These are phyloP conservation scores for Kokia cookei DNA, from an alignment of 441 rosid species.

Conservation along the genomic window DNA sequence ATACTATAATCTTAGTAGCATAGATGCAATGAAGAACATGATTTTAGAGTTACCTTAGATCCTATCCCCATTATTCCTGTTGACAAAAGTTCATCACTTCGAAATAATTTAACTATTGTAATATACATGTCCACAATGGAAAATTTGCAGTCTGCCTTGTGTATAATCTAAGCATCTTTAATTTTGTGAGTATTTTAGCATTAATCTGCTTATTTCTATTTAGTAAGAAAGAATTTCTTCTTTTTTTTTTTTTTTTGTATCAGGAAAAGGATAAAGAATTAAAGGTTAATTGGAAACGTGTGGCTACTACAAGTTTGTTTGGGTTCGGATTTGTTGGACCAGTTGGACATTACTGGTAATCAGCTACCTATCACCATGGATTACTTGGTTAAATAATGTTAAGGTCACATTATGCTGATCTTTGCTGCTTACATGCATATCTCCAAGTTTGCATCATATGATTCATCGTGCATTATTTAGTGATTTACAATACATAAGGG, in stretches of 20 bases:
- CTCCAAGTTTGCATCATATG: background rate
- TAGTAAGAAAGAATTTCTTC: background rate
- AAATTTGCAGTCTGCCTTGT: background rate
- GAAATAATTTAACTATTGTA: background rate
- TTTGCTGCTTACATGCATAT: background rate
- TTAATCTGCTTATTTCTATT: background rate
- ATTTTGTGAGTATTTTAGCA: background rate
- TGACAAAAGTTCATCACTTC: background rate
- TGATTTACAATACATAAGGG: background rate
- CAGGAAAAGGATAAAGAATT: slow-evolving; percentile 28
- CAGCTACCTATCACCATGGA: background rate
- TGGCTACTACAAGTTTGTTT: slow-evolving; percentile 44
- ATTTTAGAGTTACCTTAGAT: background rate
- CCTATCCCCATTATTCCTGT: background rate
- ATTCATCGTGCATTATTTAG: background rate
- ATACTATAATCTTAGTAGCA: too few relatives aligned
- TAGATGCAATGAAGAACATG: background rate
- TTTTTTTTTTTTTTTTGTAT: background rate
- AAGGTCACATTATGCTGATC: background rate
- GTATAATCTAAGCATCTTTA: background rate
- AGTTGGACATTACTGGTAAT: slow-evolving; percentile 50
- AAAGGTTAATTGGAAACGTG: slow-evolving; percentile 45
- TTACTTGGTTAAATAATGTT: background rate
- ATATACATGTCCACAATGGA: background rate
- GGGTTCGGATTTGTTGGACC: slow-evolving; percentile 60